These are phyloP conservation scores for Hylodesmum podocarpum DNA, from an alignment of 306 rosid species.

Conservation along the genomic window DNA sequence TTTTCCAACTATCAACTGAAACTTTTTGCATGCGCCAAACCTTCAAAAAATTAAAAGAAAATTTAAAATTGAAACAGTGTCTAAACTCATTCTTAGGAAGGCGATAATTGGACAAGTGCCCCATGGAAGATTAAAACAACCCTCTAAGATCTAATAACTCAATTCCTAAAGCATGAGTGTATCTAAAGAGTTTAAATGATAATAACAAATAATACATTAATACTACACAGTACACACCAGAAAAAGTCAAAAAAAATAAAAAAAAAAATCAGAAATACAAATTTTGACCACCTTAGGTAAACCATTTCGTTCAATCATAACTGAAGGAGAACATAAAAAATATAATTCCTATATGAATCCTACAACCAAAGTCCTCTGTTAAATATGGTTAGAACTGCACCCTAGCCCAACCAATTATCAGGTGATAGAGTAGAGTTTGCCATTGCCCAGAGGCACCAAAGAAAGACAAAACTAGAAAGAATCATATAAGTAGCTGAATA, in stretches of 20 bases:
- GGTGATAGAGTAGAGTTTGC: neutral
- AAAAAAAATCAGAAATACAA: no score
- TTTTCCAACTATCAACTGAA: neutral
- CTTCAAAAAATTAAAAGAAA: neutral
- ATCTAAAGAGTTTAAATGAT: no score
- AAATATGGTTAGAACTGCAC: neutral
- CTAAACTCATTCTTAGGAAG: constrained; percentile 13
- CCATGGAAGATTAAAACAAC: constrained; percentile 16
- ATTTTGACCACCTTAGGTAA: no score
- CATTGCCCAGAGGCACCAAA: no score
- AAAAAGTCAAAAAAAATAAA: no score
- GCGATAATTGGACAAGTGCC: neutral
- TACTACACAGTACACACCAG: no score
- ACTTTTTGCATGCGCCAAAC: neutral
- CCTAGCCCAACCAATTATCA: neutral
- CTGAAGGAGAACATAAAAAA: no score
- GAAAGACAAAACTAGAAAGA: no score
- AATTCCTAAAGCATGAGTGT: no score
- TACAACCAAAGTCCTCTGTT: neutral
- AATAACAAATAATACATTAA: no score
- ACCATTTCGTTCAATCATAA: no score
- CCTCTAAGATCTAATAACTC: neutral
- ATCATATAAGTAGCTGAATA: no score
- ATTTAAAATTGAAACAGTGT: neutral
- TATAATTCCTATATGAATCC: neutral